These are phyloP conservation scores for Lachnellula subtilissima DNA, from an alignment of 2,329 filamentous ascomycete species.

Conservation along the genomic window DNA sequence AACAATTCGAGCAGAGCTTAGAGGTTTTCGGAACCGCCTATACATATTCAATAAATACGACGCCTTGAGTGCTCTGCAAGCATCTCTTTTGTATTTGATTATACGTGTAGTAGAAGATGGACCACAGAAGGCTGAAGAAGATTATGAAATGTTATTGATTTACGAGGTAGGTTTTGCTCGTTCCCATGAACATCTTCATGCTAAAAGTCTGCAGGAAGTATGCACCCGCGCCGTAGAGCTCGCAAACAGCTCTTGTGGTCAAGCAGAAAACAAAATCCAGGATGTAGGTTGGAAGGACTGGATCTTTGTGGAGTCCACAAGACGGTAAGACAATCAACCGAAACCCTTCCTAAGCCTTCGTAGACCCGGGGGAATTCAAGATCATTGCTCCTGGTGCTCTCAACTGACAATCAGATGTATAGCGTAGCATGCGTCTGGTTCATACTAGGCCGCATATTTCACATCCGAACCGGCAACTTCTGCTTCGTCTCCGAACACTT, in stretches of 20 bases:
- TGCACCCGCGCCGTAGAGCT: background rate
- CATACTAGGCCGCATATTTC: background rate
- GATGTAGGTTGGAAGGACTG: conserved; percentile 20
- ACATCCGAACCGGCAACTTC: background rate
- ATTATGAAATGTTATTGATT: conserved; percentile 6
- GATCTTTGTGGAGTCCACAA: conserved; percentile 21
- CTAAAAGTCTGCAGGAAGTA: background rate
- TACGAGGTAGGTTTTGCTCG: background rate
- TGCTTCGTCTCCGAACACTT: conserved; percentile 1
- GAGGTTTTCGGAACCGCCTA: background rate
- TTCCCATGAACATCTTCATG: background rate
- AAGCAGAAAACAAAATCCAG: background rate
- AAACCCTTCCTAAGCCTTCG: background rate
- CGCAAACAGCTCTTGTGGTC: background rate
- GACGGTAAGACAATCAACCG: conserved; percentile 10
- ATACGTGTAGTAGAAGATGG: conserved; percentile 15
- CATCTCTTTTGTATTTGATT: conserved; percentile 18
- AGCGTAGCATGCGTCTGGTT: conserved; percentile 7
- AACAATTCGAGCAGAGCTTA: conserved; percentile 11
- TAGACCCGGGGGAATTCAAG: no score
- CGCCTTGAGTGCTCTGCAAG: conserved; percentile 14
- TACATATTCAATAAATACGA: conserved; percentile 6
- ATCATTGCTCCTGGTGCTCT: no score
- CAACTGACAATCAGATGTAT: background rate
- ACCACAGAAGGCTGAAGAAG: conserved; percentile 1